Conservation (phyloP, 2,329 filamentous ascomycete genomes). For the Ophiostoma novo-ulmi region DNA sequence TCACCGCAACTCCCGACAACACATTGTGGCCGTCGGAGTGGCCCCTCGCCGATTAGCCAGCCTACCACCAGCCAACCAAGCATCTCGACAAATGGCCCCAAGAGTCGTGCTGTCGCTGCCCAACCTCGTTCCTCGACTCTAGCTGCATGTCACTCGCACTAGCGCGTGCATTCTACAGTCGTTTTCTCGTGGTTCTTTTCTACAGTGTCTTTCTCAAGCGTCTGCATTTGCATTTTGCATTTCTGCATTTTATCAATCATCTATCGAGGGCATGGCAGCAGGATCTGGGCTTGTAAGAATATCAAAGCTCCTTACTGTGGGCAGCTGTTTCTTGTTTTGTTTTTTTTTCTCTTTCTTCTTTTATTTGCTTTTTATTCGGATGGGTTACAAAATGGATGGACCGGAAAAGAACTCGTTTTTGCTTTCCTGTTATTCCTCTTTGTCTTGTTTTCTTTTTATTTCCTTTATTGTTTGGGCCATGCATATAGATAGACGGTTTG, state of each 20-base stretch:
- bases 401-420: conserved; percentile 9
- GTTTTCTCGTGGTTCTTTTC: not conserved
- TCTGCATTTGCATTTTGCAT: not conserved
- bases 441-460: not conserved
- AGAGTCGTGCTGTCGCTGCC: conserved; percentile 19
- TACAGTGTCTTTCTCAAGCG: not conserved
- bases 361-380: not conserved
- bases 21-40: conserved; percentile 15
- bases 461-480: conserved; percentile 16
- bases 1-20: conserved; percentile 19
- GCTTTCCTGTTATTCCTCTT: not conserved
- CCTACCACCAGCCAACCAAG: conserved; percentile 12
- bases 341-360: conserved; percentile 5
- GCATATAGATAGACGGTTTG: conserved; percentile 25
- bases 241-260: conserved; percentile 15
- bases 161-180: conserved; percentile 8
- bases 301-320: not conserved
- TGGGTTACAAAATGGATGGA: conserved; percentile 15
- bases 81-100: not conserved
- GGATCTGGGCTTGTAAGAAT: conserved; percentile 2
- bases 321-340: not conserved
- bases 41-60: conserved; percentile 10
- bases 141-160: conserved; percentile 19
- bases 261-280: conserved; percentile 15
- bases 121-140: conserved; percentile 19